phyloP scores from a whole-genome alignment of 129 eudicot species.

The Flaveria robusta region DNA sequence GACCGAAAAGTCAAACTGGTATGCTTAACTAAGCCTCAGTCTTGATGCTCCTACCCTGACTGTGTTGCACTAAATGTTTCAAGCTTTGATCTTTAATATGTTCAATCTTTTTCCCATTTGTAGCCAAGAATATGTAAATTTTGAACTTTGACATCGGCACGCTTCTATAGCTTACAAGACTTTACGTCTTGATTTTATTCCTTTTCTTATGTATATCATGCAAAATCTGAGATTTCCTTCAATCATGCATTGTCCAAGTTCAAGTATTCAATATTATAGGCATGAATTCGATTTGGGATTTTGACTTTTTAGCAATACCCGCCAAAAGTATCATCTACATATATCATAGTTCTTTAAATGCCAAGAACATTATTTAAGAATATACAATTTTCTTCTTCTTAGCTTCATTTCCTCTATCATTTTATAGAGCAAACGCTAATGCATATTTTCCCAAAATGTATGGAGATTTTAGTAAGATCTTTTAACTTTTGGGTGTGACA shows the following conservation, averaged over 20 bases:
- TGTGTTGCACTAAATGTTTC: neutral
- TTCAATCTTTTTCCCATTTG: neutral
- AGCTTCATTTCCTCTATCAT: neutral
- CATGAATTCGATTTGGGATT: no score
- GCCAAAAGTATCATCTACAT: neutral
- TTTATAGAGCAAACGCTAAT: neutral
- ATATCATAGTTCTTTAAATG: neutral
- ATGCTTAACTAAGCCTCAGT: neutral
- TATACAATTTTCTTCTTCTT: neutral
- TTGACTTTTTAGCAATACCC: neutral
- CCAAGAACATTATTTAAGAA: neutral
- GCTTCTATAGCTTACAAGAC: neutral
- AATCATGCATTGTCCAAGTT: no score
- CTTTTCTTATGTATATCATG: no score
- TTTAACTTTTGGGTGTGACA: neutral
- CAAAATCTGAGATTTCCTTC: no score
- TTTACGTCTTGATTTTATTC: no score
- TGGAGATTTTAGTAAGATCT: neutral
- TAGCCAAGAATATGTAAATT: neutral
- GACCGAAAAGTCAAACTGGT: slow-evolving; percentile 13
- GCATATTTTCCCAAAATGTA: slow-evolving; percentile 3
- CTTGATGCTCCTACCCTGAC: neutral
- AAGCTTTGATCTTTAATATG: neutral
- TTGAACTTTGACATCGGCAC: neutral
- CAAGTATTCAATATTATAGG: no score